Conservation (phyloP, 139 green algal genomes). For the Chlorella sp. region DNA sequence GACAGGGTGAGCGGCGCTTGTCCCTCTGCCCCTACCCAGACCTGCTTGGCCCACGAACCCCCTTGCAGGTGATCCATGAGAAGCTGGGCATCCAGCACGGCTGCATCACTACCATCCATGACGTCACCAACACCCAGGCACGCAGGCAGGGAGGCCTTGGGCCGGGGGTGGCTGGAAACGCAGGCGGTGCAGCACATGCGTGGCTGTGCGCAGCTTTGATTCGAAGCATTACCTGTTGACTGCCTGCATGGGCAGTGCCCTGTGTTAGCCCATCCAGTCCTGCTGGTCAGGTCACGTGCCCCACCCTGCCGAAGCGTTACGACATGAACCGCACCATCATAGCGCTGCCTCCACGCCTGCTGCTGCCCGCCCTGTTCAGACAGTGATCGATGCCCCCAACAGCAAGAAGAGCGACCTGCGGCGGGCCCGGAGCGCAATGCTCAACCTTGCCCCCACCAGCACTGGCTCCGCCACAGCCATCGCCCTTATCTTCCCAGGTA, state of each 20-base stretch:
- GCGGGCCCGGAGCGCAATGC: slow-evolving; percentile 76
- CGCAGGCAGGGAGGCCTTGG: background rate
- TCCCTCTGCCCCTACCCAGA: too few relatives aligned
- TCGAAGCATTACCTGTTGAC: too few relatives aligned
- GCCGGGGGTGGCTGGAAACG: too few relatives aligned
- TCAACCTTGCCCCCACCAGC: slow-evolving; percentile 88
- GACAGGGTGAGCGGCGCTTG: too few relatives aligned
- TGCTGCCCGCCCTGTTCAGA: slow-evolving; percentile 45
- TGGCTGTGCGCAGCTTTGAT: too few relatives aligned
- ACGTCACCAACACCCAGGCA: slow-evolving; percentile 90
- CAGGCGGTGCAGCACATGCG: too few relatives aligned
- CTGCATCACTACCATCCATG: slow-evolving; percentile 92
- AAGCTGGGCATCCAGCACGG: slow-evolving; percentile 86
- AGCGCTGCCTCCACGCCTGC: too few relatives aligned
- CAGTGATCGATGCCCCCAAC: slow-evolving; percentile 87
- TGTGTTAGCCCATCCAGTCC: too few relatives aligned
- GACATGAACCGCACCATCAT: too few relatives aligned
- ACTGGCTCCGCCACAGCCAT: slow-evolving; percentile 90
- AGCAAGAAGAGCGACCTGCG: slow-evolving; percentile 87
- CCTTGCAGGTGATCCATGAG: slow-evolving; percentile 63
- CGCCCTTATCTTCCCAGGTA: slow-evolving; percentile 84
- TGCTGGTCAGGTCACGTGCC: too few relatives aligned
- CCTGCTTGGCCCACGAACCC: background rate
- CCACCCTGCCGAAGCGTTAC: too few relatives aligned
- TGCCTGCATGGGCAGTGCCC: too few relatives aligned